Evolutionary conservation across 257 asterid genomes (phyloP).

Genomic region (Eucommia ulmoides): DNA sequence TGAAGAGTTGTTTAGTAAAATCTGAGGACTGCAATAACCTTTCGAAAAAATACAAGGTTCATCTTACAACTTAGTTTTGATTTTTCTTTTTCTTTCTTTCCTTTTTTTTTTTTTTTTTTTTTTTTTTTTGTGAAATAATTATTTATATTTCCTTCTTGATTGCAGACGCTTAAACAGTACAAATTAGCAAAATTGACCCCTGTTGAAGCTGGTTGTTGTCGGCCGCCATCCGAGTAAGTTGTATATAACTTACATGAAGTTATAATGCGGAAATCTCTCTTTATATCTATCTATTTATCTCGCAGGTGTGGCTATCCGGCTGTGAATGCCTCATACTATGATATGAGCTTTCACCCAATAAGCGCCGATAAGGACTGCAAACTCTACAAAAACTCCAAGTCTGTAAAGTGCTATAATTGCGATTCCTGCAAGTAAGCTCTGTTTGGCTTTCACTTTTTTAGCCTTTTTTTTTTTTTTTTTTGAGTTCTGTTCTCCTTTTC

Average conservation of each 20-base stretch:
- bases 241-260: too few relatives aligned
- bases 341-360: conserved; percentile 68
- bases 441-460: conserved; percentile 5
- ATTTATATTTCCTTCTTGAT: conserved; percentile 3
- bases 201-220: conserved; percentile 88
- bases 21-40: conserved; percentile 60
- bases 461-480: neutral
- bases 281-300: conserved; percentile 2
- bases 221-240: conserved; percentile 84
- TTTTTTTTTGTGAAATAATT: neutral
- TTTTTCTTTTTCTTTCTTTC: too few relatives aligned
- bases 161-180: conserved; percentile 52
- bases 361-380: conserved; percentile 68
- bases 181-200: conserved; percentile 68
- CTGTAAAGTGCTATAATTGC: conserved; percentile 66
- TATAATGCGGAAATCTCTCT: neutral
- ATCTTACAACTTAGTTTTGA: neutral
- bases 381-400: conserved; percentile 65
- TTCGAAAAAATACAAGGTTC: conserved; percentile 62
- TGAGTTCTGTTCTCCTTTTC: neutral
- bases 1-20: conserved; percentile 81
- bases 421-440: conserved; percentile 84
- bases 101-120: too few relatives aligned
- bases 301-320: conserved; percentile 87
- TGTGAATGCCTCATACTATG: conserved; percentile 66